phyloP scores from a whole-genome alignment of 1,284 basidiomycete genomes.

The Ceratobasidium papillatum region DNA sequence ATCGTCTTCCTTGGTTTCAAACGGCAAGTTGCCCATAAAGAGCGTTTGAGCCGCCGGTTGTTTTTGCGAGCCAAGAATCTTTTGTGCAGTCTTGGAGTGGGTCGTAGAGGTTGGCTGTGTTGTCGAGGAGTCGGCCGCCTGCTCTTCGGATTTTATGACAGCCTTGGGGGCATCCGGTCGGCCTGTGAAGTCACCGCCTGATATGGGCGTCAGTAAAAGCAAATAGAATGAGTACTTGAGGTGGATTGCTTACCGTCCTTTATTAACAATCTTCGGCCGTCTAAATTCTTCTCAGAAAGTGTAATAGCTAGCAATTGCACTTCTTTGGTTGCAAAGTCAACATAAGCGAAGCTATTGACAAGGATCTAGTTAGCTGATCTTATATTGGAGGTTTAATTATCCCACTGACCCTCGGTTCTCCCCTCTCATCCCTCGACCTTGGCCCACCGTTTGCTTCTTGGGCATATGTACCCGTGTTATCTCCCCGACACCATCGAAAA shows the following conservation, averaged over 20 bases:
- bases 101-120: constrained; percentile 49
- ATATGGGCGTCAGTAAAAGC: constrained; percentile 26
- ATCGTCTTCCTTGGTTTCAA: constrained; percentile 81
- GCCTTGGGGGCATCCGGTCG: constrained; percentile 57
- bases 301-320: constrained; percentile 79
- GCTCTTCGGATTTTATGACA: constrained; percentile 50
- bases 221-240: background rate
- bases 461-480: constrained; percentile 81
- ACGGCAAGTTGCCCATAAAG: constrained; percentile 89
- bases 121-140: constrained; percentile 50
- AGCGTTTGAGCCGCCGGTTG: constrained; percentile 84
- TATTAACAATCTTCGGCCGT: constrained; percentile 89
- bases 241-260: constrained; percentile 75
- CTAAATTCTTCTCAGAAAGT: constrained; percentile 81
- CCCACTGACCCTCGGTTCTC: constrained; percentile 70
- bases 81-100: constrained; percentile 81
- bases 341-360: constrained; percentile 85
- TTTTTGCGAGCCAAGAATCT: constrained; percentile 82
- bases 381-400: background rate
- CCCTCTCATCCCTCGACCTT: constrained; percentile 46
- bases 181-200: constrained; percentile 78
- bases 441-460: constrained; percentile 58
- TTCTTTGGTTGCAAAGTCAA: constrained; percentile 87
- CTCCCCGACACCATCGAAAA: constrained; percentile 74
- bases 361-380: background rate